Conservation (phyloP, 306 rosid genomes). For the Lupinus albus region DNA sequence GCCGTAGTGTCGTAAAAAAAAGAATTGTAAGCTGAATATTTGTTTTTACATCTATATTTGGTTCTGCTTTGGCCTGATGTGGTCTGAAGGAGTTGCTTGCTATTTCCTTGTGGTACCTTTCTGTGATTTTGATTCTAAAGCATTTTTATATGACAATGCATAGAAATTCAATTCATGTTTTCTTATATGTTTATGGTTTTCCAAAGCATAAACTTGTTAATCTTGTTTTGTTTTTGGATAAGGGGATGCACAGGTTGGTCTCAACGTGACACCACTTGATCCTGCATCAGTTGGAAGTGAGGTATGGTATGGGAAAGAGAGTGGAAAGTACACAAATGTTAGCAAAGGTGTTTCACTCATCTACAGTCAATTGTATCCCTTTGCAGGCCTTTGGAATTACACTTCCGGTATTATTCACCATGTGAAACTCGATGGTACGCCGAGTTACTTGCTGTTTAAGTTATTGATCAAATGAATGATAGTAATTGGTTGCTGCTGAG, state of each 20-base stretch:
- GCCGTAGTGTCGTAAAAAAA: too few species aligned
- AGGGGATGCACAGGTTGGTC: constrained; percentile 90
- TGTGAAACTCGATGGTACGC: constrained; percentile 72
- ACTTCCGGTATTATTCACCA: constrained; percentile 92
- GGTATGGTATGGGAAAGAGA: constrained; percentile 76
- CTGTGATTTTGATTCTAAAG: too few species aligned
- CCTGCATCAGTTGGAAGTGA: constrained; percentile 70
- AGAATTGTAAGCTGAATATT: too few species aligned
- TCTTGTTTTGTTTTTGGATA: constrained; percentile 43
- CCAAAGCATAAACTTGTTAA: constrained; percentile 28
- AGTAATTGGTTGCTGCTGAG: not conserved
- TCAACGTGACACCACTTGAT: constrained; percentile 66
- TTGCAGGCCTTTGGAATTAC: constrained; percentile 79
- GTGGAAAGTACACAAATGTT: constrained; percentile 61
- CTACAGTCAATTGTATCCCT: constrained; percentile 85
- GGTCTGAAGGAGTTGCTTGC: too few species aligned
- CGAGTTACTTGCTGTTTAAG: constrained; percentile 16
- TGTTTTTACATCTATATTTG: too few species aligned
- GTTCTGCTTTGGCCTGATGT: too few species aligned
- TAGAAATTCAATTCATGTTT: not conserved
- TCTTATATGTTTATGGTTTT: not conserved
- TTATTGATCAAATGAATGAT: constrained; percentile 8
- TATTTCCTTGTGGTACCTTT: too few species aligned
- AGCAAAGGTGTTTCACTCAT: constrained; percentile 63
- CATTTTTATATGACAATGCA: not conserved